phyloP scores from a whole-genome alignment of 1,139 yeast species.

The Pichia sp. region DNA sequence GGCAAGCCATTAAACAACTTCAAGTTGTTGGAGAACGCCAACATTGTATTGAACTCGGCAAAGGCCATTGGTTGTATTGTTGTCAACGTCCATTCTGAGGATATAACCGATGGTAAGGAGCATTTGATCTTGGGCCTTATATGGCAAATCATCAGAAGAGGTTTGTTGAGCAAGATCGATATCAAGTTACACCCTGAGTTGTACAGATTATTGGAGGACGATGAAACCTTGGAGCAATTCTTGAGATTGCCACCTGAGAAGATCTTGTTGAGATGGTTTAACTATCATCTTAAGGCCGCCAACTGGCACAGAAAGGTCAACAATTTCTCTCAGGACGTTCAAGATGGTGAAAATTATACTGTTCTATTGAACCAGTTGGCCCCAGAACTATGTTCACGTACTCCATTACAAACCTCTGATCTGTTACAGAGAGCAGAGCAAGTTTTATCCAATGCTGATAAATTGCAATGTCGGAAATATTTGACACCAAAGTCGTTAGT shows the following conservation, averaged over 20 bases:
- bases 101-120: slow-evolving; percentile 94
- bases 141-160: slow-evolving; percentile 98
- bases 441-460: slow-evolving; percentile 81
- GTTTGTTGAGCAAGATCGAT: slow-evolving; percentile 88
- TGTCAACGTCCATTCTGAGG: slow-evolving; percentile 96
- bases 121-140: slow-evolving; percentile 91
- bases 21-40: slow-evolving; percentile 95
- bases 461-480: slow-evolving; percentile 87
- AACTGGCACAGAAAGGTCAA: slow-evolving; percentile 79
- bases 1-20: slow-evolving; percentile 86
- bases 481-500: slow-evolving; percentile 90
- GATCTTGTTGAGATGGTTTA: slow-evolving; percentile 94
- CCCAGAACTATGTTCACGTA: slow-evolving; percentile 74
- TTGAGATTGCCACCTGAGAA: slow-evolving; percentile 97
- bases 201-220: slow-evolving; percentile 90
- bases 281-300: slow-evolving; percentile 93
- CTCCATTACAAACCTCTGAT: slow-evolving; percentile 75
- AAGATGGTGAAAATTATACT: slow-evolving; percentile 95
- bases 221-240: slow-evolving; percentile 95
- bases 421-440: slow-evolving; percentile 79
- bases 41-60: slow-evolving; percentile 95
- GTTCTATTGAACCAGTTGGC: slow-evolving; percentile 82
- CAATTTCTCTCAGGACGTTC: slow-evolving; percentile 82
- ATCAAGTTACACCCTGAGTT: slow-evolving; percentile 95
- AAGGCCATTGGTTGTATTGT: slow-evolving; percentile 98